phyloP scores from a whole-genome alignment of 768 basidiomycete species.

The Tubosaeta sp. region DNA sequence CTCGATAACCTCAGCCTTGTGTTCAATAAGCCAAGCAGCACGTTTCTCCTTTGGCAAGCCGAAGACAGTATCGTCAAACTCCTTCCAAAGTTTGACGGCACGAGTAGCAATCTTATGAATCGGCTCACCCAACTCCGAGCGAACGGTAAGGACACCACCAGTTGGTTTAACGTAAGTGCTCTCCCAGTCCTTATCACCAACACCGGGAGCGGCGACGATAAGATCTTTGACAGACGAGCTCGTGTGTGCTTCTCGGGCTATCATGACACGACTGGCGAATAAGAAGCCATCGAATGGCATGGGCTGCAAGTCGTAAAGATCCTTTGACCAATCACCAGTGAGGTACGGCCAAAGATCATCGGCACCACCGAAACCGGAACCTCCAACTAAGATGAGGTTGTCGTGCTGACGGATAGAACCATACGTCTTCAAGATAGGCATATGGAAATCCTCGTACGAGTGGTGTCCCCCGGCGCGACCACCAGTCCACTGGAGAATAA shows the following conservation, averaged over 20 bases:
- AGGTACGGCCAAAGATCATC: conserved; percentile 97
- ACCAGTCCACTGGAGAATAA: conserved; percentile 99
- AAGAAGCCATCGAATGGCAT: conserved; percentile 99
- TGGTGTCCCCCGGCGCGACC: conserved; percentile 98
- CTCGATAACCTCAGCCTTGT: conserved; percentile 81
- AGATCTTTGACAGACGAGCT: conserved; percentile 93
- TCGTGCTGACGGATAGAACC: conserved; percentile 80
- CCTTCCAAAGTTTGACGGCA: conserved; percentile 97
- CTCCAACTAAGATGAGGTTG: conserved; percentile 88
- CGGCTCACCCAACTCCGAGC: conserved; percentile 96
- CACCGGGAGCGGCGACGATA: conserved; percentile 92
- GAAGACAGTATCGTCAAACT: conserved; percentile 97
- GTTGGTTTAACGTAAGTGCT: conserved; percentile 92
- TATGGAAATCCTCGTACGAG: conserved; percentile 98
- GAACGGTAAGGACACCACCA: conserved; percentile 94
- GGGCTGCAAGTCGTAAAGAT: conserved; percentile 76
- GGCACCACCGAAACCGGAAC: conserved; percentile 93
- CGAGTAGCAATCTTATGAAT: conserved; percentile 99
- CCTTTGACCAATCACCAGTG: conserved; percentile 90
- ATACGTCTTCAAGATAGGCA: conserved; percentile 90
- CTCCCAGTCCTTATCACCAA: conserved; percentile 87
- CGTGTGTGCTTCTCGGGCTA: conserved; percentile 97
- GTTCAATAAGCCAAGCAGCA: conserved; percentile 78
- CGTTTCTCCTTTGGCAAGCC: conserved; percentile 96
- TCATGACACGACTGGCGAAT: conserved; percentile 96